phyloP scores from a whole-genome alignment of 352 stramenopile genomes.

The Pythium utonaiense region DNA sequence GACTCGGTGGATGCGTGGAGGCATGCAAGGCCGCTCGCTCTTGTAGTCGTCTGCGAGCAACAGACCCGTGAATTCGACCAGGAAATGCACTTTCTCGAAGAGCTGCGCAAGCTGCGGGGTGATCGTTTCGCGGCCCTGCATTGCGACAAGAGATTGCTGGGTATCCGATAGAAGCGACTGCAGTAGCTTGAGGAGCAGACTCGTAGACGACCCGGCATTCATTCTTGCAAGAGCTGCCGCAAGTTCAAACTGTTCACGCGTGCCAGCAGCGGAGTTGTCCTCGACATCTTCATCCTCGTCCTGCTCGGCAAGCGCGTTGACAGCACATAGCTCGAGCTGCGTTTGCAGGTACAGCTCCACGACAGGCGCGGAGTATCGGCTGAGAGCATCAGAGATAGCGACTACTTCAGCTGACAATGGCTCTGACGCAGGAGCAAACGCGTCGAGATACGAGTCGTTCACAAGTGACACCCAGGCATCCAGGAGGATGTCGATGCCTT shows the following conservation, averaged over 20 bases:
- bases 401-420: conserved; percentile 29
- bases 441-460: conserved; percentile 52
- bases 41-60: conserved; percentile 80
- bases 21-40: conserved; percentile 71
- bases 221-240: conserved; percentile 65
- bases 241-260: conserved; percentile 67
- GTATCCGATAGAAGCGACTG: conserved; percentile 51
- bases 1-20: conserved; percentile 44
- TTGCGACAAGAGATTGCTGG: conserved; percentile 38
- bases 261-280: conserved; percentile 60
- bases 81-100: conserved; percentile 80
- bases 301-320: conserved; percentile 63
- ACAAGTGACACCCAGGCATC: conserved; percentile 78
- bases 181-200: conserved; percentile 54
- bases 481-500: conserved; percentile 74
- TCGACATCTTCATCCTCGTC: conserved; percentile 85
- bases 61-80: conserved; percentile 66
- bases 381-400: conserved; percentile 39
- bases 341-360: conserved; percentile 75
- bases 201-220: conserved; percentile 49
- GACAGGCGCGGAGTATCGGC: conserved; percentile 56
- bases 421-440: conserved; percentile 18
- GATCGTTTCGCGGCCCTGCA: conserved; percentile 53
- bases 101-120: conserved; percentile 53
- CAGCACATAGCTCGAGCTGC: conserved; percentile 62